A percentile compares a stretch with the other conserved stretches of the same genome.
phyloP scores from a whole-genome alignment of 1,139 yeast species.

The Casaregolazyma suthepensis region DNA sequence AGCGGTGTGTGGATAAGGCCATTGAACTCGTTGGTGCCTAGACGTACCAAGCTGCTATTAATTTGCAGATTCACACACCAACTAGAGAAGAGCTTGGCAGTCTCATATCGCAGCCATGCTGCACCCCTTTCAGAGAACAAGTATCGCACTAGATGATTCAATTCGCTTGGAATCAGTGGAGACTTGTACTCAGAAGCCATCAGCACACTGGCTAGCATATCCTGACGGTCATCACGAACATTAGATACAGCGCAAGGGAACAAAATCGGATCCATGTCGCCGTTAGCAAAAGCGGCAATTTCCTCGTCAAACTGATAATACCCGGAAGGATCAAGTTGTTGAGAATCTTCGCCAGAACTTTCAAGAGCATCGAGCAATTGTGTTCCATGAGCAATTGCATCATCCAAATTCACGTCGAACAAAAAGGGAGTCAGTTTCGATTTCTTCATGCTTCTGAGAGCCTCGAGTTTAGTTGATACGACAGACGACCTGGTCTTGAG shows the following conservation, averaged over 20 bases:
- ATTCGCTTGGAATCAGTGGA: conserved; percentile 20
- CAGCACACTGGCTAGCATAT: conserved; percentile 26
- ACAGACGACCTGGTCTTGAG: conserved; percentile 13
- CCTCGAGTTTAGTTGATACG: conserved; percentile 18
- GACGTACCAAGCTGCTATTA: conserved; percentile 8
- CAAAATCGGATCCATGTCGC: conserved; percentile 14
- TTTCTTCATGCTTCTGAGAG: conserved; percentile 19
- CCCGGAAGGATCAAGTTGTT: neutral
- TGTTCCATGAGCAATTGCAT: conserved; percentile 21
- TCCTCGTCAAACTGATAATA: neutral
- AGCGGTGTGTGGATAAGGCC: conserved; percentile 3
- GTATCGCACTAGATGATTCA: conserved; percentile 19
- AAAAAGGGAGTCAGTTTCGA: conserved; percentile 24
- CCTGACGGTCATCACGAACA: conserved; percentile 19
- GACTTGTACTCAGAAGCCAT: conserved; percentile 26
- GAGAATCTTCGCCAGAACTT: neutral
- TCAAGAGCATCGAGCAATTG: conserved; percentile 1
- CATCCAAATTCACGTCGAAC: conserved; percentile 22
- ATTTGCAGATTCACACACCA: conserved; percentile 19
- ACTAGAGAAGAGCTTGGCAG: conserved; percentile 25
- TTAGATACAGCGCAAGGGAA: conserved; percentile 24
- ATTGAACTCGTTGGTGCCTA: conserved; percentile 7
- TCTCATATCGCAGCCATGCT: conserved; percentile 26
- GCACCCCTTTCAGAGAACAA: conserved; percentile 28
- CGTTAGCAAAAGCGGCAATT: conserved; percentile 8